Conservation (phyloP, 139 green algal species). For the Coccomyxa sp. region DNA sequence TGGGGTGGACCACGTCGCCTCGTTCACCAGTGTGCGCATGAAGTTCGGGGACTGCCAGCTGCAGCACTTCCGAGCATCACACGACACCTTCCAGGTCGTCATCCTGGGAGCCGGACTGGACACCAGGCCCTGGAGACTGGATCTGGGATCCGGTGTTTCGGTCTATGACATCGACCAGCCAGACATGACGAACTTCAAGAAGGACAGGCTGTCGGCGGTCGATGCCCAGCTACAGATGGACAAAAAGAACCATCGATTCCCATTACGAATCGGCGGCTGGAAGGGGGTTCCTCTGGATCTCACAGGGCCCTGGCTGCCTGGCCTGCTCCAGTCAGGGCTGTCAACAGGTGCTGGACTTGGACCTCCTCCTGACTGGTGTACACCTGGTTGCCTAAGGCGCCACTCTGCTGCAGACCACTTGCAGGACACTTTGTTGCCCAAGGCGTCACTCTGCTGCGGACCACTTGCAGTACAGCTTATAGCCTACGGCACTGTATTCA, state of each 20-base stretch:
- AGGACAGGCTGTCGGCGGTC: not conserved
- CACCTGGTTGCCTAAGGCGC: not conserved
- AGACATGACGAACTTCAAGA: not conserved
- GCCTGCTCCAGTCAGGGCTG: not conserved
- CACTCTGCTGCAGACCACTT: no score
- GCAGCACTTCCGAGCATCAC: not conserved
- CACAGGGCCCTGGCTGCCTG: not conserved
- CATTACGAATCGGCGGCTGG: not conserved
- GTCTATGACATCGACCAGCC: not conserved
- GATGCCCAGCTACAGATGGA: not conserved
- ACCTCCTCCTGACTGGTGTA: not conserved
- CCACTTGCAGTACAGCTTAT: no score
- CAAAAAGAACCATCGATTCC: not conserved
- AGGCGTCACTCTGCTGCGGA: no score
- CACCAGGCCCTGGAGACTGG: not conserved
- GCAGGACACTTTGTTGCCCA: no score
- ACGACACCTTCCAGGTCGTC: not conserved
- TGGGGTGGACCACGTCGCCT: not conserved
- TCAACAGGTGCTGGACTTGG: not conserved
- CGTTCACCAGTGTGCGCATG: not conserved
- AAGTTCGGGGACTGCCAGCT: not conserved
- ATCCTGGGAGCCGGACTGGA: not conserved
- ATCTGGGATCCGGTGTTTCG: not conserved
- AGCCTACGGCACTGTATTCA: no score
- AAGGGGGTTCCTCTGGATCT: not conserved